Conservation (phyloP, 306 rosid species). For the Hylodesmum podocarpum region DNA sequence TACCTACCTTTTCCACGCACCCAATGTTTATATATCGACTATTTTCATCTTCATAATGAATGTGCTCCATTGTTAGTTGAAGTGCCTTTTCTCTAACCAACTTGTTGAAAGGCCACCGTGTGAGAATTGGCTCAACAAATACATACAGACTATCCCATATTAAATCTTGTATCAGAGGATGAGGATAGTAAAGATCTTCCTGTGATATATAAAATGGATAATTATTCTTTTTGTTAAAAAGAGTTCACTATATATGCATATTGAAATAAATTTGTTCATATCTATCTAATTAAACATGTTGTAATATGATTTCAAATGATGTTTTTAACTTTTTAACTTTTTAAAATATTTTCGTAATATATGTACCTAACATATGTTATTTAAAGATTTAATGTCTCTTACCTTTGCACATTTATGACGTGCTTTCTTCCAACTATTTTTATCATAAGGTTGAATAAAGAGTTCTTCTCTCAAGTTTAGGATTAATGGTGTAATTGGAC, state of each 20-base stretch:
- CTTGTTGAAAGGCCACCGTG: slow-evolving; percentile 62
- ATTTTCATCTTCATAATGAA: slow-evolving; percentile 70
- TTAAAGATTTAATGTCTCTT: too few species aligned
- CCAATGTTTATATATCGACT: slow-evolving; percentile 58
- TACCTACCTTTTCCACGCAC: slow-evolving; percentile 48
- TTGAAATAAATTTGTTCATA: too few species aligned
- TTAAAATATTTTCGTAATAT: too few species aligned
- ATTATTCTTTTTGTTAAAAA: neutral
- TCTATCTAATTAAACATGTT: too few species aligned
- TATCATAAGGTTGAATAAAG: slow-evolving; percentile 38
- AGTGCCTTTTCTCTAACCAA: slow-evolving; percentile 53
- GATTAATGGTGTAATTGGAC: slow-evolving; percentile 60
- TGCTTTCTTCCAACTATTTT: too few species aligned
- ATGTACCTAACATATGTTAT: too few species aligned
- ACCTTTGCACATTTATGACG: slow-evolving; percentile 51
- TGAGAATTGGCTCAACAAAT: slow-evolving; percentile 55
- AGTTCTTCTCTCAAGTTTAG: slow-evolving; percentile 54
- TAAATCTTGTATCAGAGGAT: slow-evolving; percentile 52
- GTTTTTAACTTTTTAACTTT: too few species aligned
- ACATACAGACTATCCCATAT: slow-evolving; percentile 65
- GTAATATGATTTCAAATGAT: too few species aligned
- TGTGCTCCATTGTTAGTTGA: slow-evolving; percentile 53
- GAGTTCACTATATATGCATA: neutral
- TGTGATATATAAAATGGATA: neutral
- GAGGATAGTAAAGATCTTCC: too few species aligned